Evolutionary conservation across 2,329 filamentous ascomycete genomes (phyloP).

Genomic region (Pleurostoma richardsiae): DNA sequence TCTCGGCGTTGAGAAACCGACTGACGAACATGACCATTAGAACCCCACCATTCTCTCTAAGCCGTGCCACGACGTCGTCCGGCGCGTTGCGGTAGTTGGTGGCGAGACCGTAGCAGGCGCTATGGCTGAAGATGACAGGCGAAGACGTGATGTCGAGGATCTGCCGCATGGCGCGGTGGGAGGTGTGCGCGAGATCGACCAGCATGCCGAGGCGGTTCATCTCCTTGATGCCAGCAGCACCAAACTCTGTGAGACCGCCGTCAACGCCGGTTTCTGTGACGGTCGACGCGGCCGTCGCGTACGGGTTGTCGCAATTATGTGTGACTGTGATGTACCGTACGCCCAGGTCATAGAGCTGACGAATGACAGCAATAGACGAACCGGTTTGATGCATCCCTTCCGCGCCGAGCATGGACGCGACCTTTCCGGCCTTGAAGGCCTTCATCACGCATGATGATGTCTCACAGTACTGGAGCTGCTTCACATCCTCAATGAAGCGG

Average conservation of each 20-base stretch:
- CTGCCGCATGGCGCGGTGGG: slow-evolving; percentile 10
- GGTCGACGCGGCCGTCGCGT: slow-evolving; percentile 1
- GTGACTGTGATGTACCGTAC: slow-evolving; percentile 15
- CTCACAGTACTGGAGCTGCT: slow-evolving; percentile 1
- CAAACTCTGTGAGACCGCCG: slow-evolving; percentile 11
- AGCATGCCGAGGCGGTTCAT: slow-evolving; percentile 23
- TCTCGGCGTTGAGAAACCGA: slow-evolving; percentile 24
- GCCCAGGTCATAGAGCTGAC: slow-evolving; percentile 10
- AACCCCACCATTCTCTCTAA: slow-evolving; percentile 5
- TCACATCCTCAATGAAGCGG: background rate
- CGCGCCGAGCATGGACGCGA: slow-evolving; percentile 3
- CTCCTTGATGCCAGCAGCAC: slow-evolving; percentile 15
- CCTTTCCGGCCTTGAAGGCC: background rate
- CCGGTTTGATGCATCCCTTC: slow-evolving; percentile 4
- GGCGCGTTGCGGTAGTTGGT: slow-evolving; percentile 24
- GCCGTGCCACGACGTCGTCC: slow-evolving; percentile 14
- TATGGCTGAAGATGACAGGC: slow-evolving; percentile 13
- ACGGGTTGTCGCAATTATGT: slow-evolving; percentile 6
- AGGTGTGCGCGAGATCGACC: slow-evolving; percentile 13
- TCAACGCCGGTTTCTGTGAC: slow-evolving; percentile 3
- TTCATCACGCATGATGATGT: background rate
- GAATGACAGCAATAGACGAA: slow-evolving; percentile 2
- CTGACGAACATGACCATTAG: slow-evolving; percentile 13
- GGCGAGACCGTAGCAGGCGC: slow-evolving; percentile 7
- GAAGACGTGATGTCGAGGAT: slow-evolving; percentile 8